Evolutionary conservation across 2,329 filamentous ascomycete species (phyloP).

Genomic region (Kalaharituber pfeilii): DNA sequence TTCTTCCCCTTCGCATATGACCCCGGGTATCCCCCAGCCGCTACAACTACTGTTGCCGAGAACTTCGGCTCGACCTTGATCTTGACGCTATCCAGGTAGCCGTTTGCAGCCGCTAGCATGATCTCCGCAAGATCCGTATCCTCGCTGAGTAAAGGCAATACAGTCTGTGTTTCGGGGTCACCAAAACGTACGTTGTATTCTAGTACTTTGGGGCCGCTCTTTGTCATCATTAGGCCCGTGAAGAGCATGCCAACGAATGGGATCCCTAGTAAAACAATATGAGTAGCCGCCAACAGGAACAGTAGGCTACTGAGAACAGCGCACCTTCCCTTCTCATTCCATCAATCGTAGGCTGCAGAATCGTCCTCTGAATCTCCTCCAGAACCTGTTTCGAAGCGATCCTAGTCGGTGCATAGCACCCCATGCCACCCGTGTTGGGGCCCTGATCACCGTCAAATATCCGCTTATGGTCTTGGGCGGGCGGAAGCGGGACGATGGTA

Average conservation of each 20-base stretch:
- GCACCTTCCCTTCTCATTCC: conserved; percentile 65
- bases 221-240: conserved; percentile 86
- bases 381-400: conserved; percentile 60
- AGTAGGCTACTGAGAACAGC: no score
- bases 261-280: conserved; percentile 26
- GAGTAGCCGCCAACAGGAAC: neutral
- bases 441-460: conserved; percentile 80
- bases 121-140: conserved; percentile 75
- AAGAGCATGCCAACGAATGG: conserved; percentile 62
- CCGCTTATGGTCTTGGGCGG: conserved; percentile 92
- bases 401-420: conserved; percentile 83
- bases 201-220: conserved; percentile 59
- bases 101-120: conserved; percentile 68
- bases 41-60: conserved; percentile 84
- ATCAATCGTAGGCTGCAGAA: conserved; percentile 76
- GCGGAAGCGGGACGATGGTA: conserved; percentile 63
- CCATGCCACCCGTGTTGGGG: conserved; percentile 94
- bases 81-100: conserved; percentile 51
- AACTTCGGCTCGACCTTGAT: conserved; percentile 52
- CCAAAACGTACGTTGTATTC: conserved; percentile 92
- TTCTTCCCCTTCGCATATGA: conserved; percentile 62
- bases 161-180: conserved; percentile 78
- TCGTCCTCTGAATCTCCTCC: conserved; percentile 57
- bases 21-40: conserved; percentile 78
- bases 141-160: conserved; percentile 57